Base-by-base conservation (phyloP, 2,329 filamentous ascomycete genomes). In the Microcyclosporella mali region DNA sequence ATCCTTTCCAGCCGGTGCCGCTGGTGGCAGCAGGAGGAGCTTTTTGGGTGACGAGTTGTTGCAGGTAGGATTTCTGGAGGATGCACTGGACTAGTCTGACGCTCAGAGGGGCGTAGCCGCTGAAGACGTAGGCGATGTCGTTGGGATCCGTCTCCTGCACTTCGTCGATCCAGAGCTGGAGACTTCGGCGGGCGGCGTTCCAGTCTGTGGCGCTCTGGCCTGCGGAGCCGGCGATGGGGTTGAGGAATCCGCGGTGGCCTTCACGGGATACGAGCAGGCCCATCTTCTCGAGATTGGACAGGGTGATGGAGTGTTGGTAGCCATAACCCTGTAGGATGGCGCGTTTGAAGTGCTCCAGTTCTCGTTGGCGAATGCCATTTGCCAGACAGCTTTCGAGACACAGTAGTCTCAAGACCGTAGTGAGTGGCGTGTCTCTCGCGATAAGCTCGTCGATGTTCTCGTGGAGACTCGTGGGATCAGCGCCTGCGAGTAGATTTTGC, bases 111-210 rank as follows among this genome's bases (percentile, higher is more conserved):
- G 94, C 92, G 61, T 97, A 98, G 40, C 92, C 94, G 51, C 87
- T 94, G 67, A 97, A 98, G 9, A 95, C 89, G 59, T 98, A 98
- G n/a, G 89, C 85, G 48, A 97, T 83, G 57, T 98, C 92, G 57
- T 92, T 86, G 2, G 92, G 92, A 35, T 94, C 85, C 46, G 92
- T 82, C 65, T 98, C 92, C 60, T 94, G 89, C 30, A 98, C 90
- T 62, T 97, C 92, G 62, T 98, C 92, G 43, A 95, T 84, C 61
- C 95, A 94, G 12, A 98, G 77, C 21, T 84, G 81, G 11, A 98
- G 77, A 47, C 83, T 82, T 63, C 92, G 94, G 41, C 94, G 84
- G 4, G 97, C 71, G 53, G 87, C 85, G 3, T 81, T 82, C 67
- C 95, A 98, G 63, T 97, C 95, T 12, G 62, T 66, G n/a, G 73